Percentiles rank a stretch among this genome's conserved stretches.
Evolutionary conservation across 495 filamentous ascomycete genomes (phyloP).

Genomic region (Beverwykella pulmonaria): DNA sequence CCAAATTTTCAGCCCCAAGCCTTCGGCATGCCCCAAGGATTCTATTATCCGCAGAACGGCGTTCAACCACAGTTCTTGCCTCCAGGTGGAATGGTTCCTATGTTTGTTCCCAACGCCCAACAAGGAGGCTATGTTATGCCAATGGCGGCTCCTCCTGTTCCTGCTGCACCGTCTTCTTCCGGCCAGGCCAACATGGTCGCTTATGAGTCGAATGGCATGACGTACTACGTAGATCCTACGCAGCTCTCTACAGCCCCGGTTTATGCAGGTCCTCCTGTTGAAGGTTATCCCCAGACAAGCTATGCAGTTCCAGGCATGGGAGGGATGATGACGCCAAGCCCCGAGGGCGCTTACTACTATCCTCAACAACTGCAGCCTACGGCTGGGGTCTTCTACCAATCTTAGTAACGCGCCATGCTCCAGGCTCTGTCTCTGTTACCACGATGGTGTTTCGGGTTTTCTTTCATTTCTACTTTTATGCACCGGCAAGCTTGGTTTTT

Average conservation of each 20-base stretch:
- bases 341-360: conserved; percentile 70
- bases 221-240: conserved; percentile 86
- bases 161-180: conserved; percentile 51
- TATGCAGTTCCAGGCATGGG: conserved; percentile 69
- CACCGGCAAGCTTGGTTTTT: not conserved
- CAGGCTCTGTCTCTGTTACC: not conserved
- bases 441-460: not conserved
- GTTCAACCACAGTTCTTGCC: conserved; percentile 34
- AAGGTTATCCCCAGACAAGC: conserved; percentile 50
- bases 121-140: conserved; percentile 37
- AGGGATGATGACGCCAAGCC: conserved; percentile 76
- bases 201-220: conserved; percentile 91
- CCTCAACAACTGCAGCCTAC: conserved; percentile 50
- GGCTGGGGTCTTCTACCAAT: conserved; percentile 10
- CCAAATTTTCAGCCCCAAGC: conserved; percentile 35
- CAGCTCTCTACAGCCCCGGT: conserved; percentile 53
- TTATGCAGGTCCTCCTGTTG: conserved; percentile 52
- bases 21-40: conserved; percentile 51
- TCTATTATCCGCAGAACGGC: conserved; percentile 46
- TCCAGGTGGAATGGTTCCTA: conserved; percentile 39
- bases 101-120: conserved; percentile 39
- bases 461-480: not conserved
- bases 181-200: conserved; percentile 72
- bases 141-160: conserved; percentile 41
- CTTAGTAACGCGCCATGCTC: conserved; percentile 6